Percentiles rank a stretch among this genome's conserved stretches.
Evolutionary conservation across 768 basidiomycete genomes (phyloP).

Genomic region (Lentinula sp.): DNA sequence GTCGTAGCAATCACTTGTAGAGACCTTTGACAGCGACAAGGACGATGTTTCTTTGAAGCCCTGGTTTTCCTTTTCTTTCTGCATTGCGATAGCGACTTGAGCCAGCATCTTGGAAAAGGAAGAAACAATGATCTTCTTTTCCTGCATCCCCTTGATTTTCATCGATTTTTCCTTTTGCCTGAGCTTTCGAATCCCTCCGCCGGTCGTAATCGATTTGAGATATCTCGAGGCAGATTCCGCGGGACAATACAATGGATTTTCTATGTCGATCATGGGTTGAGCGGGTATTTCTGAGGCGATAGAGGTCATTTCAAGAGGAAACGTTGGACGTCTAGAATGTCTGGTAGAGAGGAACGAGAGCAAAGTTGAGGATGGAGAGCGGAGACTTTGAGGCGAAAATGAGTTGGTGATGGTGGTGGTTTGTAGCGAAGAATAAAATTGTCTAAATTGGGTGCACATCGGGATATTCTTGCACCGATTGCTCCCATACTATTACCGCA

Average conservation of each 20-base stretch:
- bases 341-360: neutral
- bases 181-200: neutral
- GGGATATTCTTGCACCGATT: neutral
- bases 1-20: constrained; percentile 2
- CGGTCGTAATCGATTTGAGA: constrained; percentile 36
- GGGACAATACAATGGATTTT: constrained; percentile 58
- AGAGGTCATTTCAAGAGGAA: neutral
- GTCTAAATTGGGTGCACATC: neutral
- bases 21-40: neutral
- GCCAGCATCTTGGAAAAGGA: constrained; percentile 3
- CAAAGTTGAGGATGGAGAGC: neutral
- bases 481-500: neutral
- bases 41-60: neutral
- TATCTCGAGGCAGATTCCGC: constrained; percentile 39
- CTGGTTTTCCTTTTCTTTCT: neutral
- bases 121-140: neutral
- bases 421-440: neutral
- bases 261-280: constrained; percentile 31
- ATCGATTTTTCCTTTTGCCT: neutral
- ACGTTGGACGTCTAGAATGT: neutral
- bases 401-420: neutral
- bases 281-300: constrained; percentile 16
- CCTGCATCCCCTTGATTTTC: neutral
- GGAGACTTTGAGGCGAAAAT: neutral
- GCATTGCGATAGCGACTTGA: neutral